Conservation (phyloP, 176 grass and related monocot species). For the Aegilops bicornis region DNA sequence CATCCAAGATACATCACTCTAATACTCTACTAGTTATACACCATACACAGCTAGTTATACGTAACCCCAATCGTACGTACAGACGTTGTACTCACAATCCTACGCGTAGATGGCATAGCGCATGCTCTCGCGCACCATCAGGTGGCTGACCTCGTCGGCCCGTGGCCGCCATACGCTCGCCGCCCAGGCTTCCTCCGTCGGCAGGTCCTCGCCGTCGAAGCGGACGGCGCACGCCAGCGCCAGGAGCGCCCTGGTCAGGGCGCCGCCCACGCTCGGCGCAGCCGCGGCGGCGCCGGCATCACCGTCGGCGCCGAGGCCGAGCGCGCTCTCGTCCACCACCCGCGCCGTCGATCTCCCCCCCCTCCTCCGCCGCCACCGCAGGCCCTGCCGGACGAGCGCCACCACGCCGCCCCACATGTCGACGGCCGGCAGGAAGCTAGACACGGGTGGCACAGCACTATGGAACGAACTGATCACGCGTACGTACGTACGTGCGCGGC, state of each 20-base stretch:
- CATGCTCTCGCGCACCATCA: conserved; percentile 81
- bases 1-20: conserved; percentile 11
- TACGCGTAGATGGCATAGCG: conserved; percentile 76
- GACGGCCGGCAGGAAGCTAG: neutral
- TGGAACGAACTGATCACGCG: neutral
- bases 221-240: conserved; percentile 47
- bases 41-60: too few species aligned
- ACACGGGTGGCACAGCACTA: neutral
- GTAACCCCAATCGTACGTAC: too few species aligned
- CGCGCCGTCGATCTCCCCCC: conserved; percentile 38
- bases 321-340: conserved; percentile 58
- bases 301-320: neutral
- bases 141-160: conserved; percentile 64
- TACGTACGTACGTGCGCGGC: neutral
- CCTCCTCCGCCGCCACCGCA: conserved; percentile 35
- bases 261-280: conserved; percentile 15
- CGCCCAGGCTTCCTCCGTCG: conserved; percentile 45
- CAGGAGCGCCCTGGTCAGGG: conserved; percentile 49
- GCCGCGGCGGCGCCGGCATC: neutral
- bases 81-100: neutral
- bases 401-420: conserved; percentile 44
- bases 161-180: conserved; percentile 46
- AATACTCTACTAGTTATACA: neutral
- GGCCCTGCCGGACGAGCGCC: conserved; percentile 34
- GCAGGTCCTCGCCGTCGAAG: conserved; percentile 40